phyloP scores from a whole-genome alignment of 1,284 basidiomycete species.

The Waitea zeae region DNA sequence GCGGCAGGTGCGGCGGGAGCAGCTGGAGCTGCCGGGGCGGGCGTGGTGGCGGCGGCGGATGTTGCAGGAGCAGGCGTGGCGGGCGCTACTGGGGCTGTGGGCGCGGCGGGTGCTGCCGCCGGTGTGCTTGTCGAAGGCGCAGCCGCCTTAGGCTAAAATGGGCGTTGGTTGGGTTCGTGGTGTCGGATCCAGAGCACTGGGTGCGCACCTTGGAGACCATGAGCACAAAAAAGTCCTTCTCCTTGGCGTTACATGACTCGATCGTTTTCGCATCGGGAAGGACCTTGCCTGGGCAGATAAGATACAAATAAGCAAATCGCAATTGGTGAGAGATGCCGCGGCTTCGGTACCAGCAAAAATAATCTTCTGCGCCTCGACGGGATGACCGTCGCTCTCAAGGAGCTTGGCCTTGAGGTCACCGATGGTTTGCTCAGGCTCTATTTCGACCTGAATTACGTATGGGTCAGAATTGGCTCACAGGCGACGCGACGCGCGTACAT shows the following conservation, averaged over 20 bases:
- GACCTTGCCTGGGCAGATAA: slow-evolving; percentile 66
- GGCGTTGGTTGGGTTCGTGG: too few relatives aligned
- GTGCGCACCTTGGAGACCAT: slow-evolving; percentile 87
- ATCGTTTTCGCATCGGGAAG: slow-evolving; percentile 81
- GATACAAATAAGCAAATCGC: slow-evolving; percentile 1
- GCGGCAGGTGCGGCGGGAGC: slow-evolving; percentile 15
- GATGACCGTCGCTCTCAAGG: slow-evolving; percentile 56
- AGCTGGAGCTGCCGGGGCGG: slow-evolving; percentile 20
- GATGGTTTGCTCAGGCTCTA: slow-evolving; percentile 63
- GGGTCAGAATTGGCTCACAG: neutral
- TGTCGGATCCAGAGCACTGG: neutral
- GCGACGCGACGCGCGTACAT: slow-evolving; percentile 5
- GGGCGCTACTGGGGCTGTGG: slow-evolving; percentile 15
- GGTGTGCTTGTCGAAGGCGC: slow-evolving; percentile 13
- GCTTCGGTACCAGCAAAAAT: slow-evolving; percentile 84
- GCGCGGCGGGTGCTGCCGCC: slow-evolving; percentile 13
- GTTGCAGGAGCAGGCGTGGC: slow-evolving; percentile 17
- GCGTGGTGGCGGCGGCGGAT: slow-evolving; percentile 16
- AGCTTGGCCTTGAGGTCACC: slow-evolving; percentile 80
- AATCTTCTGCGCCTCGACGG: slow-evolving; percentile 71
- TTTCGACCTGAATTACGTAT: slow-evolving; percentile 51
- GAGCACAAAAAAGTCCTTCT: slow-evolving; percentile 97
- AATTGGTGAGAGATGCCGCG: neutral
- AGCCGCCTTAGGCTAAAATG: slow-evolving; percentile 14
- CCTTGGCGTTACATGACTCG: slow-evolving; percentile 83